Base-by-base conservation (phyloP, 139 green algal genomes). In the Micromonas pusilla region DNA sequence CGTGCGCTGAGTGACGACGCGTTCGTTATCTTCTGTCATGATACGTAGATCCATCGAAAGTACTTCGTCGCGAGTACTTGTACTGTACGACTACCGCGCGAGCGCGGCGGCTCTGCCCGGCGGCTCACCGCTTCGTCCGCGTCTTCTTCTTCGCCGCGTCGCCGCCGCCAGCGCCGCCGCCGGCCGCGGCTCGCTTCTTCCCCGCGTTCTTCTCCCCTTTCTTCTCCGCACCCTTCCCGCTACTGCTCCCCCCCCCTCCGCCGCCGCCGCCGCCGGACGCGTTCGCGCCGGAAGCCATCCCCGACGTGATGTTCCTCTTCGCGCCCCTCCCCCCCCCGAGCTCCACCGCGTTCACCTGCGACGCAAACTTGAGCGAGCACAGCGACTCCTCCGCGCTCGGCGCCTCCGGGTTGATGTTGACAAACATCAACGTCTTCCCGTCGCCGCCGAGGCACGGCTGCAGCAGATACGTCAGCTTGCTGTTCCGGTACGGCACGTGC, bases 401-500 rank as follows among this genome's bases (percentile, higher is more conserved):
- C 9, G 70, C 53, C 0, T 84, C 82, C 37, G 91, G 91, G 0
- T 87, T 85, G 5, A 97, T 79, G 84, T 97, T 97, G 79, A 96
- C 90, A 88, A 97, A 96, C 93, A 97, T 97, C 34, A 97, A 88
- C 34, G 91, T 95, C 84, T 97, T 97, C 53, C 90, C 84, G 72
- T 94, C 90, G 25, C 90, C 90, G 0, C 93, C 90, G 60, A 97
- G 78, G 83, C 86, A 95, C 31, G 86, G 86, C 87, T 96, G 91
- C n/a, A 99, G 89, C 64, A 99, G 88, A 81, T 95, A 97, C 0
- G 95, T 99, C 23, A 99, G 90, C 72, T 93, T 91, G 31, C 88
- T 95, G 88, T 99, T 93, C 5, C 95, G 82, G 87, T 98, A 99
- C 2, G 95, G 95, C 9, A 99, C 84, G 80, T 97, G 95, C 13